phyloP scores from a whole-genome alignment of 495 filamentous ascomycete species.

The Penicillium mononematosum region DNA sequence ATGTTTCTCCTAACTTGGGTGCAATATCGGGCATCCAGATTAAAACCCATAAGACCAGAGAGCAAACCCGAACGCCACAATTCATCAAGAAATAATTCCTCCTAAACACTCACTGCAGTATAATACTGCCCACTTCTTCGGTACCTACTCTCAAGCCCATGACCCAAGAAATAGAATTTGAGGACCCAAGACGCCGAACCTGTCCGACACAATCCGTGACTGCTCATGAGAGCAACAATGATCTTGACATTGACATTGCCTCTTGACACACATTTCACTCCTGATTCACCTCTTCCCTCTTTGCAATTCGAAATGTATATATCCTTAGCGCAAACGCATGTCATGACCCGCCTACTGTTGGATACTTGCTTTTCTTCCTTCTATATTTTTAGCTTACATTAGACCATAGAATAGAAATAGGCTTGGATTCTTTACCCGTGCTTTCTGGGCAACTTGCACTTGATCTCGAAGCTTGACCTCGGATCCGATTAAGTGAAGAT shows the following conservation, averaged over 20 bases:
- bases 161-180: slow-evolving; percentile 1
- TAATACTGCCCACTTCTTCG: slow-evolving; percentile 4
- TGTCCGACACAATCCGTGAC: neutral
- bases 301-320: slow-evolving; percentile 21
- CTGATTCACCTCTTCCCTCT: slow-evolving; percentile 2
- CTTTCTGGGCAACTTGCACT: neutral
- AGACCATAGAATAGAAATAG: neutral
- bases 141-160: slow-evolving; percentile 15
- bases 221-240: neutral
- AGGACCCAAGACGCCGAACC: neutral
- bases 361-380: neutral
- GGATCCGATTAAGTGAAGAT: neutral
- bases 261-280: slow-evolving; percentile 1
- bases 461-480: neutral
- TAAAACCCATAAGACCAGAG: neutral
- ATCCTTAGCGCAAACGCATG: slow-evolving; percentile 23
- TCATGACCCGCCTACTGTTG: slow-evolving; percentile 13
- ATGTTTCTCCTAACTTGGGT: neutral
- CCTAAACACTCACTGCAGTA: slow-evolving; percentile 3
- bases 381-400: neutral
- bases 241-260: neutral
- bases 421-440: neutral
- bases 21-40: neutral
- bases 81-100: neutral
- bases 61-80: neutral